phyloP scores from a whole-genome alignment of 139 green algal species.

The Marvania coccoides region DNA sequence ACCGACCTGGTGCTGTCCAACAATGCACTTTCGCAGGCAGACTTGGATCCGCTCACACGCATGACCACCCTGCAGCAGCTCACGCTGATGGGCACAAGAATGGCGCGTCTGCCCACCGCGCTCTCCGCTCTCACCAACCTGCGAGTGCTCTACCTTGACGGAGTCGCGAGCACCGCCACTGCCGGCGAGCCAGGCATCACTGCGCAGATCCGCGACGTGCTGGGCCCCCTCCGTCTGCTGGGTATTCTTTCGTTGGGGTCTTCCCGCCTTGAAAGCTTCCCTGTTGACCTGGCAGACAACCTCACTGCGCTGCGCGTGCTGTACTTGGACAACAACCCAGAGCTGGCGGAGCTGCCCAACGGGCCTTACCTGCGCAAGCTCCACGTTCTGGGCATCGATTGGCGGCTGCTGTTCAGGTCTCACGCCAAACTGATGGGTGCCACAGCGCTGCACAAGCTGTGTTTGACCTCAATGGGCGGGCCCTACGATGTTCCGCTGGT shows the following conservation, averaged over 20 bases:
- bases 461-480: not conserved
- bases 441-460: not conserved
- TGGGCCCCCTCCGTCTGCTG: not conserved
- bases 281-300: not conserved
- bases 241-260: not conserved
- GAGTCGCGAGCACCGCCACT: not conserved
- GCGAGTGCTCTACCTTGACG: conserved; percentile 11
- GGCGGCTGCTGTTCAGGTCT: conserved; percentile 6
- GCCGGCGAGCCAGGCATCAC: not conserved
- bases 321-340: conserved; percentile 14
- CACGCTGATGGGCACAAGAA: not conserved
- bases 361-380: not conserved
- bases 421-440: not conserved
- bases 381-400: conserved; percentile 5
- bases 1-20: not conserved
- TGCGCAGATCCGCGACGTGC: not conserved
- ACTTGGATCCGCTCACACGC: not conserved
- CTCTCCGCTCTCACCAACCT: conserved; percentile 1
- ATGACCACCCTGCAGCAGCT: not conserved
- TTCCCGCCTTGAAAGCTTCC: not conserved
- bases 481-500: not conserved
- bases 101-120: not conserved
- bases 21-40: not conserved
- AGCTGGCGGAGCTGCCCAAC: not conserved
- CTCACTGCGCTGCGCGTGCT: not conserved